Conservation (phyloP, 78 protist species). For the Dictyostelium citrinum region DNA sequence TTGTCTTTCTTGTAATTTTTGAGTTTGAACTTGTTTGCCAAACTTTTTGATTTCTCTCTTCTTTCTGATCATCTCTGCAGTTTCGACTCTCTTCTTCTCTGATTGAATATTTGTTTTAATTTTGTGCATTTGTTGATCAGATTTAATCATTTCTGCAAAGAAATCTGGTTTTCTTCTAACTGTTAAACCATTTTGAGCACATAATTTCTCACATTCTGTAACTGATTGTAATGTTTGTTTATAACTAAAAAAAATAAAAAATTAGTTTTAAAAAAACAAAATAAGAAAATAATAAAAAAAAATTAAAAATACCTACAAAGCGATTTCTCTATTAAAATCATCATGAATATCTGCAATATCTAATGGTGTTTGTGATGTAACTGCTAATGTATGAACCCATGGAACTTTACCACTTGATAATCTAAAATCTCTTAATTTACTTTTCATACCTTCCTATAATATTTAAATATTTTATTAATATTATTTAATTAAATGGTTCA, state of each 20-base stretch:
- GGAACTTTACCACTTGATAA: slow-evolving; percentile 21
- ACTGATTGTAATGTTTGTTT: slow-evolving; percentile 47
- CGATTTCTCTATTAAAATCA: slow-evolving; percentile 80
- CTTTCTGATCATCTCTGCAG: slow-evolving; percentile 75
- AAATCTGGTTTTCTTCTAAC: slow-evolving; percentile 86
- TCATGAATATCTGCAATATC: slow-evolving; percentile 67
- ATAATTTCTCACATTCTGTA: slow-evolving; percentile 34
- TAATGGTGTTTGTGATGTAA: slow-evolving; percentile 16
- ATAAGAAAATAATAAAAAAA: neutral
- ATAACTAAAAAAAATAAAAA: slow-evolving; percentile 17
- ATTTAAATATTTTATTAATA: neutral
- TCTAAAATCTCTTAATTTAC: slow-evolving; percentile 40
- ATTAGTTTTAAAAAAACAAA: neutral
- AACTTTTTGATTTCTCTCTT: slow-evolving; percentile 85
- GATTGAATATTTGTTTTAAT: slow-evolving; percentile 52
- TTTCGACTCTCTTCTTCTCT: slow-evolving; percentile 76
- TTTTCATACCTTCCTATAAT: slow-evolving; percentile 13
- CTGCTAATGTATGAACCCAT: slow-evolving; percentile 77
- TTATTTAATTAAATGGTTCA: too few species aligned
- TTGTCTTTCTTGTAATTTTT: slow-evolving; percentile 74
- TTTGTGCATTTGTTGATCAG: slow-evolving; percentile 92
- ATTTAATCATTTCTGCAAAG: slow-evolving; percentile 96
- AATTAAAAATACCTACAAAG: slow-evolving; percentile 62
- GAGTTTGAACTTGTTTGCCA: slow-evolving; percentile 84
- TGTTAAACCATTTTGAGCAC: slow-evolving; percentile 14